Conservation (phyloP, 495 filamentous ascomycete species). For the Penicillium alfredii region DNA sequence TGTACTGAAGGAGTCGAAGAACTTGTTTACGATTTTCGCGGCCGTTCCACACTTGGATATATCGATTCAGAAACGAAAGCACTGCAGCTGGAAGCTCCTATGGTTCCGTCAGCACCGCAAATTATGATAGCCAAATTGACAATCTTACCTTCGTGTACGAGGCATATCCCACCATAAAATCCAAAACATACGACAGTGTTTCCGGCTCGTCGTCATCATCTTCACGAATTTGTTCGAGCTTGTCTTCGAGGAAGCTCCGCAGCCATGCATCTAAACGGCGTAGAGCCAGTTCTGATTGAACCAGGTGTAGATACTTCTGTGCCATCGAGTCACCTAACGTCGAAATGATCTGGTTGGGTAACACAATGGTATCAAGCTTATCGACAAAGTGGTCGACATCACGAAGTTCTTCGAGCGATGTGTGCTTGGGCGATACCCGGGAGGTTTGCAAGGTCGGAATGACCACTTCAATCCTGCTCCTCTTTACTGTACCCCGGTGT, state of each 20-base stretch:
- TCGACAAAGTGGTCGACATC: slow-evolving; percentile 64
- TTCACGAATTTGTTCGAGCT: slow-evolving; percentile 47
- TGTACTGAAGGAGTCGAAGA: slow-evolving; percentile 58
- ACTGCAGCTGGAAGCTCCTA: slow-evolving; percentile 58
- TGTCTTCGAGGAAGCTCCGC: slow-evolving; percentile 52
- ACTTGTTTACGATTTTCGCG: slow-evolving; percentile 50
- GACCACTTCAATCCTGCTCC: slow-evolving; percentile 41
- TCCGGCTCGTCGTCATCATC: slow-evolving; percentile 45
- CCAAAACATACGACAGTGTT: slow-evolving; percentile 44
- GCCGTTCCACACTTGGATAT: slow-evolving; percentile 66
- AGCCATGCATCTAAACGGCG: slow-evolving; percentile 64
- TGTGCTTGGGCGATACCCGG: slow-evolving; percentile 45
- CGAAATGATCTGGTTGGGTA: slow-evolving; percentile 76
- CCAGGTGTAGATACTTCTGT: slow-evolving; percentile 66
- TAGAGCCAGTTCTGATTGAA: slow-evolving; percentile 50
- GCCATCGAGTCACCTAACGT: slow-evolving; percentile 68
- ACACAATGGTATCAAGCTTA: slow-evolving; percentile 71
- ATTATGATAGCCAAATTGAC: neutral
- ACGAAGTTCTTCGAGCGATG: slow-evolving; percentile 71
- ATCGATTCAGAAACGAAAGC: slow-evolving; percentile 55
- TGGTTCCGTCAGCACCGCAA: slow-evolving; percentile 13
- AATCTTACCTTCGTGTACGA: slow-evolving; percentile 56
- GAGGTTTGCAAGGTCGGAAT: slow-evolving; percentile 72
- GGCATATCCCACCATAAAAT: slow-evolving; percentile 53
- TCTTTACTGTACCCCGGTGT: slow-evolving; percentile 39